Evolutionary conservation across 2,329 filamentous ascomycete genomes (phyloP), one percentile per base, ranked within the genome.

Genomic region (Pseudogymnoascus sp.): DNA sequence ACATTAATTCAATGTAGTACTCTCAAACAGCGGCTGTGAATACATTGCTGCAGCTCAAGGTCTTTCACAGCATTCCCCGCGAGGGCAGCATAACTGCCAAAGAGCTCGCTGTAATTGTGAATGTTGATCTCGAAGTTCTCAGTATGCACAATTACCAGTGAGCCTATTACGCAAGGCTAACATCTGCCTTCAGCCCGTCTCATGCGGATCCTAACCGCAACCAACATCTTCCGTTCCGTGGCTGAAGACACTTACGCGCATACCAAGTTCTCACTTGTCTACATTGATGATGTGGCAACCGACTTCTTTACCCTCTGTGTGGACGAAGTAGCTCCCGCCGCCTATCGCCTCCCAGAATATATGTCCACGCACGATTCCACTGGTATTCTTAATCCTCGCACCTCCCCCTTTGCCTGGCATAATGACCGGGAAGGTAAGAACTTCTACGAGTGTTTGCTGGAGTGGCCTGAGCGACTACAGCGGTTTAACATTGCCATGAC

Each of bases 181-280:
- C 7, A 31, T 54, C 11, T 23, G 21, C 36, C 13, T 57, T 7
- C 25, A 73, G 71, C 65, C 16, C 69, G 71, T 16, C 66, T 71
- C 51, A 72, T 74, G 70, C 66, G 72, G 39, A 67, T 73, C 39
- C 64, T 73, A 34, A 72, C 69, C n/a, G 69, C 69, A 3, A 71
- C 68, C 14, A 69, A 71, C 63, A 72, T 75, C 28, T 68, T 73
- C 39, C 65, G 69, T 8, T 68, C 72, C 62, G 65, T 69, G 28
- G 68, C 66, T 1, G 69, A 70, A n/a, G 67, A 73, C 60, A 66
- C 65, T 28, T 75, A 71, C 62, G 65, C 68, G 4, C 73, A 75
- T 60, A 74, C 71, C 3, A 63, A 64, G 1, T 69, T 68, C 48
- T 73, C 72, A 10, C 64, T 73, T 11, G 72, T 68, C 5, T 73